These are phyloP conservation scores for Syncephalis fuscata DNA, from an alignment of 371 early-diverging fungal species.

Conservation along the genomic window DNA sequence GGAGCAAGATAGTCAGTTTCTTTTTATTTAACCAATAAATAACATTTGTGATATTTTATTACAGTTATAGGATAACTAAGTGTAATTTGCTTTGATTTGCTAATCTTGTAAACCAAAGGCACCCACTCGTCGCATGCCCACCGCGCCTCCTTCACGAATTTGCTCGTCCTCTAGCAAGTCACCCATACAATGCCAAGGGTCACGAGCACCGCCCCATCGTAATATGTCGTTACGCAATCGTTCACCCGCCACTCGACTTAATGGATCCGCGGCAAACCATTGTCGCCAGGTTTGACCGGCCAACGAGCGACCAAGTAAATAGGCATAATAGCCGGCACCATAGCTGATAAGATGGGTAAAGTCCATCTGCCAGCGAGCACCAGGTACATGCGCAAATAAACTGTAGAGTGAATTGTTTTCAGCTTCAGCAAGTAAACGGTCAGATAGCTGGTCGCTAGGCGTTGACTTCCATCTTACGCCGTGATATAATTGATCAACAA, in stretches of 20 bases:
- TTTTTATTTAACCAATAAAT: no score
- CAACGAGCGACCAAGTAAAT: conserved; percentile 74
- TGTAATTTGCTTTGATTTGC: no score
- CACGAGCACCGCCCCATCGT: conserved; percentile 84
- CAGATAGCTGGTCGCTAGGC: conserved; percentile 5
- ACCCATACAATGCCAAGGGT: conserved; percentile 74
- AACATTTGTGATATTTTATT: no score
- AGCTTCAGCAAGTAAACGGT: background rate
- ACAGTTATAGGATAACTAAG: no score
- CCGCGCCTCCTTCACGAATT: background rate
- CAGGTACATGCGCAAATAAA: conserved; percentile 40
- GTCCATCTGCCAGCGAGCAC: conserved; percentile 78
- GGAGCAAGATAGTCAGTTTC: no score
- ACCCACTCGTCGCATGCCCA: no score
- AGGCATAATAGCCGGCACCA: conserved; percentile 86
- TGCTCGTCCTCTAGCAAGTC: conserved; percentile 47
- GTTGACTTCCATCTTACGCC: conserved; percentile 8
- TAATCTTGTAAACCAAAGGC: no score
- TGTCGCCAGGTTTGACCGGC: conserved; percentile 60
- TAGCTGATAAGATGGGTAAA: conserved; percentile 86
- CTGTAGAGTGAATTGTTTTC: conserved; percentile 10
- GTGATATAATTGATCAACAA: conserved; percentile 72
- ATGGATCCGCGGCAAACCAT: conserved; percentile 39
- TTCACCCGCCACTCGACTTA: conserved; percentile 34
- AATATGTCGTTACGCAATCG: conserved; percentile 54